A percentile compares a stretch with the other conserved stretches of the same genome.
phyloP scores from a whole-genome alignment of 331 rosid species.

The Telfairia occidentalis region DNA sequence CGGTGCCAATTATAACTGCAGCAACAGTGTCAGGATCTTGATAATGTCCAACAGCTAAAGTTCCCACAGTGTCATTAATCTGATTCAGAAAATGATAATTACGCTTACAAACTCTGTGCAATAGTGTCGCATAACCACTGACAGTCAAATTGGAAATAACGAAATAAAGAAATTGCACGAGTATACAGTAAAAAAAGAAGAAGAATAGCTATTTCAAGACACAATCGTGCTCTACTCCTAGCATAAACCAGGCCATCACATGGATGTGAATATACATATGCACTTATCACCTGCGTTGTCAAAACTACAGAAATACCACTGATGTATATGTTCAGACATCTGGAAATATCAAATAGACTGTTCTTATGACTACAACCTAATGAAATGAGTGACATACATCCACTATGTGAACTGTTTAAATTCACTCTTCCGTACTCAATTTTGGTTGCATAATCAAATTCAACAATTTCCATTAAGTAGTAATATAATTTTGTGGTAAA shows the following conservation, averaged over 20 bases:
- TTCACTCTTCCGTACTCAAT: not conserved
- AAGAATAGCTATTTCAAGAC: not conserved
- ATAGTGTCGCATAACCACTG: not conserved
- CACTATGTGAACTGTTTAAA: not conserved
- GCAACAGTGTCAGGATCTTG: slow-evolving; percentile 72
- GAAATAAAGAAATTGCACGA: not conserved
- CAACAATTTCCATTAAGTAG: not conserved
- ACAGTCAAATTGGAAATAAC: not conserved
- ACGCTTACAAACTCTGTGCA: not conserved
- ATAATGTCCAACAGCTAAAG: slow-evolving; percentile 70
- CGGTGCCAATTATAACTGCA: slow-evolving; percentile 66
- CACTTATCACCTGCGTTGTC: not conserved
- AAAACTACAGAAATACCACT: not conserved
- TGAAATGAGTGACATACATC: not conserved
- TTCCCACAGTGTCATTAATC: slow-evolving; percentile 80
- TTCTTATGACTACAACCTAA: not conserved
- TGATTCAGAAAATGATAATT: slow-evolving; percentile 17
- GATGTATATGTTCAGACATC: not conserved
- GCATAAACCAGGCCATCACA: not conserved
- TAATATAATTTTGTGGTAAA: not conserved
- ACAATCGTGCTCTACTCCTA: not conserved
- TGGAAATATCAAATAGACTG: not conserved
- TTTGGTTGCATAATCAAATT: not conserved
- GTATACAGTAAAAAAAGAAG: not conserved
- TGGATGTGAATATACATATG: not conserved